Percentiles rank a stretch among this genome's conserved stretches.
Conservation (phyloP, 257 asterid species). For the Henckelia pumila region DNA sequence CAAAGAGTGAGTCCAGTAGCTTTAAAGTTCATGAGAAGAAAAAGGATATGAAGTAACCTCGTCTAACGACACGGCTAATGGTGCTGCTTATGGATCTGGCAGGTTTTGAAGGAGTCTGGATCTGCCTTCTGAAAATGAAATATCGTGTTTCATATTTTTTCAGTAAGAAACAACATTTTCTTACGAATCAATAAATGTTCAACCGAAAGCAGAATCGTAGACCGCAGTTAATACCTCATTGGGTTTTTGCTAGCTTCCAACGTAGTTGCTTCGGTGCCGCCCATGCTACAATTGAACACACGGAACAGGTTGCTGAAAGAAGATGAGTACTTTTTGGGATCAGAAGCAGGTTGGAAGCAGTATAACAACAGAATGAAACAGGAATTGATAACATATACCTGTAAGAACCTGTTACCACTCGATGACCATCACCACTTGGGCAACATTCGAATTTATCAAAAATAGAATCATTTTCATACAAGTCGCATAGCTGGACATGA, state of each 20-base stretch:
- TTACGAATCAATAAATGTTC: slow-evolving; percentile 13
- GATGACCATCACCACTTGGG: slow-evolving; percentile 79
- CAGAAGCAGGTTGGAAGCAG: slow-evolving; percentile 5
- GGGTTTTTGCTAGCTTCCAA: slow-evolving; percentile 99
- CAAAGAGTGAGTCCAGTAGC: too few species aligned
- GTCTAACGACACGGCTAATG: slow-evolving; percentile 63
- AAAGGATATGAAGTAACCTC: slow-evolving; percentile 38
- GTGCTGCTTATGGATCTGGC: slow-evolving; percentile 68
- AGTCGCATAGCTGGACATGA: slow-evolving; percentile 69
- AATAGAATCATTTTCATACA: slow-evolving; percentile 85
- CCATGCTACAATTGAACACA: slow-evolving; percentile 72
- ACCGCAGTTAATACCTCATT: slow-evolving; percentile 61
- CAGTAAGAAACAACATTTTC: neutral
- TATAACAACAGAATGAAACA: slow-evolving; percentile 6
- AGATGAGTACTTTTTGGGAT: slow-evolving; percentile 2
- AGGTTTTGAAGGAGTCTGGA: slow-evolving; percentile 70
- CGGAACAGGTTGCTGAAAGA: slow-evolving; percentile 87
- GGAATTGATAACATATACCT: slow-evolving; percentile 38
- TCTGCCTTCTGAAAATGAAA: slow-evolving; percentile 54
- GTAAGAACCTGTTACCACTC: slow-evolving; percentile 88
- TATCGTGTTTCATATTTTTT: too few species aligned
- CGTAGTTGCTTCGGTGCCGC: slow-evolving; percentile 82
- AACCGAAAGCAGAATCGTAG: neutral
- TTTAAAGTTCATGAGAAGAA: neutral
- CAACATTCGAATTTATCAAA: slow-evolving; percentile 91